phyloP scores from a whole-genome alignment of 2,329 filamentous ascomycete species.

The Clarireedia homoeocarpa region DNA sequence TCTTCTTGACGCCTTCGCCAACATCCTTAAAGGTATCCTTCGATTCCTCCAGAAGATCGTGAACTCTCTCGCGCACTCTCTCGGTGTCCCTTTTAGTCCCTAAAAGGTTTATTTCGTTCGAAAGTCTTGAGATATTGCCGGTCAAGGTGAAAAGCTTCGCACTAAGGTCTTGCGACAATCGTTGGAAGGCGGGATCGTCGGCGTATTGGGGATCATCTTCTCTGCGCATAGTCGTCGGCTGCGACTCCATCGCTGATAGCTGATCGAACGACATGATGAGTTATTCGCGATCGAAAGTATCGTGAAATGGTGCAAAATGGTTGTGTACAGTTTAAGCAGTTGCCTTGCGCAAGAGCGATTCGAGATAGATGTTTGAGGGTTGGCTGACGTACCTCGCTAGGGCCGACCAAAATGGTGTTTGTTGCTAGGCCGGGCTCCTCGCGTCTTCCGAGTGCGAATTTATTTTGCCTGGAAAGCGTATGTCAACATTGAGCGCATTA shows the following conservation, averaged over 20 bases:
- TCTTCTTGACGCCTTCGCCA: slow-evolving; percentile 87
- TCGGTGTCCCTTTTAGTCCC: slow-evolving; percentile 90
- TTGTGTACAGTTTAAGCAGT: background rate
- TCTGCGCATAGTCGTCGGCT: slow-evolving; percentile 58
- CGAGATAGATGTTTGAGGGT: slow-evolving; percentile 10
- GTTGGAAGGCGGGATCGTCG: slow-evolving; percentile 89
- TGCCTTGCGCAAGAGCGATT: slow-evolving; percentile 10
- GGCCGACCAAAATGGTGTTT: background rate
- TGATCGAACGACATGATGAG: slow-evolving; percentile 81
- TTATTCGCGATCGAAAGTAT: background rate
- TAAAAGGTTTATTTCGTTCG: slow-evolving; percentile 74
- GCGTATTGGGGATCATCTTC: slow-evolving; percentile 67
- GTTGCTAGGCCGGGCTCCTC: slow-evolving; percentile 1
- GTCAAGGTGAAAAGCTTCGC: slow-evolving; percentile 85
- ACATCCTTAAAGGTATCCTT: slow-evolving; percentile 82
- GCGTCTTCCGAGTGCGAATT: slow-evolving; percentile 8
- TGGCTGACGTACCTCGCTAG: slow-evolving; percentile 20
- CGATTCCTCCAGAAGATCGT: slow-evolving; percentile 79
- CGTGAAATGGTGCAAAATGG: background rate
- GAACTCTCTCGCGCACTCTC: slow-evolving; percentile 81
- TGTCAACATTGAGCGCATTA: slow-evolving; percentile 18
- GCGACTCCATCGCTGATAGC: slow-evolving; percentile 76
- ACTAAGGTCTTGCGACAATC: slow-evolving; percentile 73
- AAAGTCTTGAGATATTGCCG: slow-evolving; percentile 77
- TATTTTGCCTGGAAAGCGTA: slow-evolving; percentile 20